A percentile compares a stretch with the other conserved stretches of the same genome.
phyloP scores from a whole-genome alignment of 2,329 filamentous ascomycete species.

The Apiospora saccharicola region DNA sequence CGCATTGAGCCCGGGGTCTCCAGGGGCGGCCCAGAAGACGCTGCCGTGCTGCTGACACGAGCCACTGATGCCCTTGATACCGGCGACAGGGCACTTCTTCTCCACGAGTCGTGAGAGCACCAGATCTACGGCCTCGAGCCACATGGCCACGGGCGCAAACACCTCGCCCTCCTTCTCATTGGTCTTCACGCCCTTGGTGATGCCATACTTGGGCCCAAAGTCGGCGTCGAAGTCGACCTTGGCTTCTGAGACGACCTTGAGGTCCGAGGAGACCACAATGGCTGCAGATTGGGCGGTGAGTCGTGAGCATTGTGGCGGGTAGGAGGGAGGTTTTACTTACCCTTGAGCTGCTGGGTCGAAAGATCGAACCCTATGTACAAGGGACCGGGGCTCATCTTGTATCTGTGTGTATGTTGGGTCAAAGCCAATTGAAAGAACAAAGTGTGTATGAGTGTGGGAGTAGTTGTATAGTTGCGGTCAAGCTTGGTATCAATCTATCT shows the following conservation, averaged over 20 bases:
- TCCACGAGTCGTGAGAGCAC: constrained; percentile 77
- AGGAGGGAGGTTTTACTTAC: too few species aligned
- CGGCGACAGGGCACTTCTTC: constrained; percentile 74
- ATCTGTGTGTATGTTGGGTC: not conserved
- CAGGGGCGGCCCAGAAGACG: constrained; percentile 85
- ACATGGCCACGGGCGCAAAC: constrained; percentile 91
- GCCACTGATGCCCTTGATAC: constrained; percentile 83
- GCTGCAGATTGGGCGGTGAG: constrained; percentile 54
- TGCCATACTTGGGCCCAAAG: constrained; percentile 73
- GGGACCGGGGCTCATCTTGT: constrained; percentile 55
- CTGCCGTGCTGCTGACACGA: constrained; percentile 98
- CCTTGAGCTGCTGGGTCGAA: constrained; percentile 96
- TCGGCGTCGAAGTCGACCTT: constrained; percentile 97
- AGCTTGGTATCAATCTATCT: not conserved
- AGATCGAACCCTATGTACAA: constrained; percentile 94
- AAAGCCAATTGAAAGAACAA: not conserved
- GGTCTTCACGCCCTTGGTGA: constrained; percentile 86
- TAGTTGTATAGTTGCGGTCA: not conserved
- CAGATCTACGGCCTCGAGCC: constrained; percentile 90
- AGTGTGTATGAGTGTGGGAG: not conserved
- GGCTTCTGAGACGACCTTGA: constrained; percentile 82
- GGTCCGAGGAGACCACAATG: constrained; percentile 82
- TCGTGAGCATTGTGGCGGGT: too few species aligned
- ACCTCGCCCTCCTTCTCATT: constrained; percentile 87
- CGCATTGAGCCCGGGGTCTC: constrained; percentile 67